Evolutionary conservation across 495 filamentous ascomycete genomes (phyloP), one percentile per base, ranked within the genome.

Genomic region (Aspergillus nanangensis): DNA sequence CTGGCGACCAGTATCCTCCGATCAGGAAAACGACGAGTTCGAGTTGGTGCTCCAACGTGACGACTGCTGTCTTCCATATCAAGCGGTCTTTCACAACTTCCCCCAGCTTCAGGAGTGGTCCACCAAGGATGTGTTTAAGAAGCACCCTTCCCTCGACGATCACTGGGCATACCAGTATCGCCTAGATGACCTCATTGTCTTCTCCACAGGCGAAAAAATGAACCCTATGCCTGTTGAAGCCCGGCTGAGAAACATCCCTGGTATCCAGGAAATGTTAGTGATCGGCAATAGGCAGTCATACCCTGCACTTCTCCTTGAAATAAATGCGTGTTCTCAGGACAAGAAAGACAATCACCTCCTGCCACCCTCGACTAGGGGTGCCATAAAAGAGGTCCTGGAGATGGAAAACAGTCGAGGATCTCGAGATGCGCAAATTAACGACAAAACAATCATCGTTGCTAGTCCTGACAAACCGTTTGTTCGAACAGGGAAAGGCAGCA

Each of bases 151-250:
- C 0, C 53, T 71, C 33, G 52, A 62, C 0, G 51, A 72, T 29
- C 52, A 71, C 38, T 82, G 72, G 75, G 61, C 62, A 18, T 80
- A 77, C 40, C 51, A 60, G 22, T 75, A 78, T 5, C 65, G 80
- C 7, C 61, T 58, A 11, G 81, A 85, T 50, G 79, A 81, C 57
- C 61, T 83, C 44, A 73, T 83, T 23, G 78, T 82, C 9, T 72
- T 83, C 45, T 75, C 71, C 1, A 81, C 74, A 51, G 80, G 76
- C 17, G 78, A 82, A 60, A 85, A 82, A 56, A 55, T 80, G 4
- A 81, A 82, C 48, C 79, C 79, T 1, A 57, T 78, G 5, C 58
- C 60, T 3, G 66, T 82, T 15, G 80, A 85, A 49, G 48, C 56
- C 7, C 60, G 51, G 3, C 44, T 85, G 14, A 44, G 49, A 23